Base-by-base conservation (phyloP, 148 eudicot genomes). In the Polygonum maritimum region DNA sequence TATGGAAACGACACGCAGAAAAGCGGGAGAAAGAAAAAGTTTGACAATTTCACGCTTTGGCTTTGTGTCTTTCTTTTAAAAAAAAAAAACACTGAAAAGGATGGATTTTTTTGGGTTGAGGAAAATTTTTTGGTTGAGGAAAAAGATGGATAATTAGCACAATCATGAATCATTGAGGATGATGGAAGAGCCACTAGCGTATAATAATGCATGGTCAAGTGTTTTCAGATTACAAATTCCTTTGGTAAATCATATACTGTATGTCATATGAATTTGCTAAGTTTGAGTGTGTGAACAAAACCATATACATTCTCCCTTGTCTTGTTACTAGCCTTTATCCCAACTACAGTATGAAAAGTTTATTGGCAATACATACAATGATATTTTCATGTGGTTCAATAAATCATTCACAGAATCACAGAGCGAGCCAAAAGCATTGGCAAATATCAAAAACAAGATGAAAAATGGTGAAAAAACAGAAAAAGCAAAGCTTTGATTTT, bases 41-140 rank as follows among this genome's bases (percentile, higher is more conserved):
- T 36, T 67, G 71, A 67, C 71, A 36, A 13, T 67, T 67, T 67
- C 71, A 67, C 71, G 71, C 71, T 7, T 67, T 67, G 71, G n/a
- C n/a, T n/a, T n/a, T n/a, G n/a, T n/a, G 31, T 26, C 31, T 26
- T 33, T 65, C 47, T 44, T 65, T 65, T 6, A 3, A 0, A 35
- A 22, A 22, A 12, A 26, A 26, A 26, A 26, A n/a, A n/a, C n/a
- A n/a, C 1, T 26, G 31, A 26, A 26, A 26, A 26, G 1, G 31
- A 1, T 26, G 31, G 0, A 26, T 26, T 26, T 26, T 26, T 26
- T 26, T 26, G 0, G 31, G 31, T 26, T 26, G 31, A 26, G 31
- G 31, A 26, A 26, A 26, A n/a, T n/a, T n/a, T n/a, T n/a, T n/a
- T n/a, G n/a, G n/a, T n/a, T n/a, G n/a, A 65, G 14, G 4, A 15